Evolutionary conservation across 345 rosid genomes (phyloP).

Genomic region (Eucalyptus caleyi): DNA sequence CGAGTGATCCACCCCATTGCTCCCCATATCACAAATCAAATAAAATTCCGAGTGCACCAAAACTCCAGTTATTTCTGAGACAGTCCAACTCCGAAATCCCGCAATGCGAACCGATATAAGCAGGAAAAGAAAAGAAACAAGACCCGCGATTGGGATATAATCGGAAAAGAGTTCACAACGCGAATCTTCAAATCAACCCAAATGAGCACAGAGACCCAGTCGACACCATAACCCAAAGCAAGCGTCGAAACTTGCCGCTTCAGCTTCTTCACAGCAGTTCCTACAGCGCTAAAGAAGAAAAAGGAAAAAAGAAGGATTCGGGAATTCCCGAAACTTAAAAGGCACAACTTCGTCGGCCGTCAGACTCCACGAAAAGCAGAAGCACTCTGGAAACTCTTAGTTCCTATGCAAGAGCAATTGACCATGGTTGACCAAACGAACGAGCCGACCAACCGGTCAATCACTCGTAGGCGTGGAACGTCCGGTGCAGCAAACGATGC

Average conservation of each 20-base stretch:
- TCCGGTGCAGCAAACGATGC: neutral
- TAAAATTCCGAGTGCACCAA: neutral
- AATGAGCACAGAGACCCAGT: neutral
- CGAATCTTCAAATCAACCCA: neutral
- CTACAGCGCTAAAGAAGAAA: neutral
- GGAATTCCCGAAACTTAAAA: neutral
- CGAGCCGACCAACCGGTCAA: constrained; percentile 10
- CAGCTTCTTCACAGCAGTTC: neutral
- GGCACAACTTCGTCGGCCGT: neutral
- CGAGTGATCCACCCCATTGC: constrained; percentile 36
- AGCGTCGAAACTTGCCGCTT: neutral
- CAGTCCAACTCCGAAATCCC: neutral
- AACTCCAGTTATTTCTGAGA: neutral
- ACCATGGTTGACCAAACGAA: neutral
- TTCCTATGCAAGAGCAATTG: neutral
- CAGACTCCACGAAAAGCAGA: neutral
- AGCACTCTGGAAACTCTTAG: too few species aligned
- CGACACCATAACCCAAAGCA: neutral
- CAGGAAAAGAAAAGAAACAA: neutral
- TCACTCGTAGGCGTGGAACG: neutral
- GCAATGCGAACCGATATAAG: neutral
- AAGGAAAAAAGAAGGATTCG: neutral
- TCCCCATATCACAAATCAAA: constrained; percentile 32
- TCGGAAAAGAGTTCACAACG: neutral
- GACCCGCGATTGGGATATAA: neutral